Evolutionary conservation across 805 yeast genomes (phyloP).

Genomic region (Ogataea zsoltii): DNA sequence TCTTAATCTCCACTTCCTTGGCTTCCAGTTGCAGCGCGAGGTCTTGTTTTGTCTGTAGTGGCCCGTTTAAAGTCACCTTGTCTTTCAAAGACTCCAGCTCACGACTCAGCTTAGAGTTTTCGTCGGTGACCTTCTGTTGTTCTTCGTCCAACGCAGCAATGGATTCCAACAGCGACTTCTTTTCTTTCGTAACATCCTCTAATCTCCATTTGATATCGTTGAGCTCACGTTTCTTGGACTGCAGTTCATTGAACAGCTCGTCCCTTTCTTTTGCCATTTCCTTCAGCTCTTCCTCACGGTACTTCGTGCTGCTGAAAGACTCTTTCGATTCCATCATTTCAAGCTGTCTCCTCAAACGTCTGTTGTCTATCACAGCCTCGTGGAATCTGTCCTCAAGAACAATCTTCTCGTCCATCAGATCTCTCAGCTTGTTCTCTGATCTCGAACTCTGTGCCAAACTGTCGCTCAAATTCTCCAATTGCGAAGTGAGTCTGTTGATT

Average conservation of each 20-base stretch:
- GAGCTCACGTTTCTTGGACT: constrained; percentile 16
- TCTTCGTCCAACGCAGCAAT: constrained; percentile 22
- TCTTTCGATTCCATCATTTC: constrained; percentile 19
- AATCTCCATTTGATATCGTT: constrained; percentile 17
- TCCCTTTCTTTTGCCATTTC: constrained; percentile 15
- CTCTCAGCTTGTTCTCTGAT: constrained; percentile 36
- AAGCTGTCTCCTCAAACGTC: constrained; percentile 36
- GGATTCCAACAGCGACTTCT: constrained; percentile 16
- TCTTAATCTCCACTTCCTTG: constrained; percentile 22
- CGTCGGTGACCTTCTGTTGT: constrained; percentile 21
- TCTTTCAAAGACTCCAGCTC: constrained; percentile 22
- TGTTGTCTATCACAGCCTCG: constrained; percentile 39
- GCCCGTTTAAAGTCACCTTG: constrained; percentile 3
- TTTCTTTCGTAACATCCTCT: constrained; percentile 17
- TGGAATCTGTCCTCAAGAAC: constrained; percentile 41
- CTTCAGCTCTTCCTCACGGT: constrained; percentile 17
- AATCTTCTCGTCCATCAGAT: constrained; percentile 37
- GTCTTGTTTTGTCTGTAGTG: constrained; percentile 7
- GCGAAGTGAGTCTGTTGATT: constrained; percentile 34
- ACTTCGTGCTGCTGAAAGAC: constrained; percentile 1
- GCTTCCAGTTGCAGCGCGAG: constrained; percentile 8
- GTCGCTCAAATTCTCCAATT: constrained; percentile 10
- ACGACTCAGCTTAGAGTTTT: constrained; percentile 22
- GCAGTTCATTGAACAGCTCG: constrained; percentile 12
- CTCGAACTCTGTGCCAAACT: constrained; percentile 36